These are phyloP conservation scores for Malus sylvestris DNA, from an alignment of 306 rosid genomes.

Conservation along the genomic window DNA sequence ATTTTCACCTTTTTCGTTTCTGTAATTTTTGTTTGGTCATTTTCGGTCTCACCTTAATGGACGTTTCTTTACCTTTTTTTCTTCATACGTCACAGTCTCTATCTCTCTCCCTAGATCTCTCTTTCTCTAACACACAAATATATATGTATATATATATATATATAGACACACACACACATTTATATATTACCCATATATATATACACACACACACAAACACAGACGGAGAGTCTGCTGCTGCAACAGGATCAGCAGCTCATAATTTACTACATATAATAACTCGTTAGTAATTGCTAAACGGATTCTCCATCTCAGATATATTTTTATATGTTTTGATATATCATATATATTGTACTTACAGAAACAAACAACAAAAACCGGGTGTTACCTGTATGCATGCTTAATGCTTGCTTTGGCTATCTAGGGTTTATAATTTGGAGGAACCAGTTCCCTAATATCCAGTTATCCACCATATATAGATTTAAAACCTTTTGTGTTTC, in stretches of 20 bases:
- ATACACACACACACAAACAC: neutral
- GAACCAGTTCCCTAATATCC: neutral
- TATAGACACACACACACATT: too few species aligned
- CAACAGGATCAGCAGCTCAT: neutral
- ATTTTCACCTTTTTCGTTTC: neutral
- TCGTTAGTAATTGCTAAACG: neutral
- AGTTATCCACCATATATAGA: neutral
- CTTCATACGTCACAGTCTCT: neutral
- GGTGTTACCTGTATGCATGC: neutral
- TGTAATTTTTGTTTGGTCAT: neutral
- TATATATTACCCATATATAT: too few species aligned
- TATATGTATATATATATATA: too few species aligned
- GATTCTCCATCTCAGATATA: neutral
- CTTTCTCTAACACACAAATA: neutral
- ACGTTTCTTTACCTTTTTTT: neutral
- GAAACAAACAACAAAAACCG: neutral
- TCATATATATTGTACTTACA: neutral
- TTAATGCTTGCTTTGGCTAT: neutral
- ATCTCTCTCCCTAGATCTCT: neutral
- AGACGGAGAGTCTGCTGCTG: neutral
- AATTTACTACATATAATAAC: neutral
- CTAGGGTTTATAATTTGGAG: neutral
- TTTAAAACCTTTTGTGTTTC: neutral
- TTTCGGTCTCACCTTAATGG: neutral
- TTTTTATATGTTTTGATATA: neutral